Evolutionary conservation across 208 protist genomes (phyloP).

Genomic region (Crithidia brevicula): DNA sequence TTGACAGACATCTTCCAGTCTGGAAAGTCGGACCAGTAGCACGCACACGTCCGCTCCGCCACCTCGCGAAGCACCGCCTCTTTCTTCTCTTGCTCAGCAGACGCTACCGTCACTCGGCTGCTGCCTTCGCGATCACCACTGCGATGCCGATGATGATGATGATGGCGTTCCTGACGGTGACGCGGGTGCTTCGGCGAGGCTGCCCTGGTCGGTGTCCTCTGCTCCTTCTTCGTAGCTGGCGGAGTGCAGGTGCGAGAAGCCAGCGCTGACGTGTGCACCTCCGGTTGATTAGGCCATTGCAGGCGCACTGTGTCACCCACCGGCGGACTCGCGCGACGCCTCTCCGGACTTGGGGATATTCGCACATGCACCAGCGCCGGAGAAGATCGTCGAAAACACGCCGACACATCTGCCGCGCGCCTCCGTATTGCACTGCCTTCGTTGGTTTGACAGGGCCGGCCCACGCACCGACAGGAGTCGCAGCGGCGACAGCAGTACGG

Average conservation of each 20-base stretch:
- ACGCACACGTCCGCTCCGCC: constrained; percentile 35
- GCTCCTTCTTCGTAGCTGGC: no score
- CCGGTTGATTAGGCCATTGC: constrained; percentile 24
- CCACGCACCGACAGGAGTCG: constrained; percentile 13
- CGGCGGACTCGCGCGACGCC: no score
- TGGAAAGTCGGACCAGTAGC: constrained; percentile 50
- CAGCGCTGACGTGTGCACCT: not conserved
- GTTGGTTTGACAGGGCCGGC: constrained; percentile 8
- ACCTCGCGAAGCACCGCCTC: constrained; percentile 32
- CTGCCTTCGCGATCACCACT: not conserved
- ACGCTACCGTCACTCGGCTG: not conserved
- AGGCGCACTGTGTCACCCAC: constrained; percentile 25
- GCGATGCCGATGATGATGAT: not conserved
- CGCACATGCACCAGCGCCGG: no score
- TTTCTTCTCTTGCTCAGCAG: not conserved
- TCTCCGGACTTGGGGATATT: not conserved
- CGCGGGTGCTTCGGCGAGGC: not conserved
- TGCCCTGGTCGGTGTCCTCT: no score
- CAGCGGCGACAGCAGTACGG: constrained; percentile 22
- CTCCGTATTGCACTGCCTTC: not conserved
- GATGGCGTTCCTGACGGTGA: not conserved
- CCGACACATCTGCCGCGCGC: not conserved
- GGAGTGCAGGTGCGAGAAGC: not conserved
- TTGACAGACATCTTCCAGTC: constrained; percentile 70
- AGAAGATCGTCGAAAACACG: no score